Evolutionary conservation across 2,329 filamentous ascomycete species (phyloP), one percentile per base, ranked within the genome.

Genomic region (Ascochyta viciae-villosae): DNA sequence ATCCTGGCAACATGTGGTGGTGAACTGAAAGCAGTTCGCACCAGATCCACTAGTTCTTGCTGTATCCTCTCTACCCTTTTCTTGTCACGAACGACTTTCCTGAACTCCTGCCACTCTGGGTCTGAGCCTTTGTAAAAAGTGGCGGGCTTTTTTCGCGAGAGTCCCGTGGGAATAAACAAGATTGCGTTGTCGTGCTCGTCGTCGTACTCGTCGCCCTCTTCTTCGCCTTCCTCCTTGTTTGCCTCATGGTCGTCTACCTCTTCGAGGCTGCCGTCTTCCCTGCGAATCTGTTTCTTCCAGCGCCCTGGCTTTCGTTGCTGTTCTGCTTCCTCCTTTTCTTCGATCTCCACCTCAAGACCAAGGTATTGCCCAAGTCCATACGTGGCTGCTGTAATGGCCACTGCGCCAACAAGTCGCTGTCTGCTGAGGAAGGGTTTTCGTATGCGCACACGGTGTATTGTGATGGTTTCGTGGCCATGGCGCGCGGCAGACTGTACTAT

Each of bases 21-120:
- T 26, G 29, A 15, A 38, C 33, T 40, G 43, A 19, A 61, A 15
- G 64, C 45, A 0, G 61, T 62, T 45, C 73, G 76, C 10, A 81
- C 67, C 7, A 74, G 52, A 15, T 66, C 56, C 4, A 76, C 71
- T 15, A 82, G 67, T 51, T 79, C 74, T 13, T 68, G 54, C 54
- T 76, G 73, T 51, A 82, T 75, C 38, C 72, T 74, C 35, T 74
- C 67, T 16, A 77, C 67, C 51, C 76, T 70, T 27, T 72, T 45
- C 24, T 70, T 69, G 61, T 84, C 78, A n/a, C 71, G 74, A 6
- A 78, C 73, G 15, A 83, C 61, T 46, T 76, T 78, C 41, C 77
- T 68, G 51, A 82, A 83, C 49, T 79, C 80, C 63, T 82, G 77
- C 82, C 81, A 83, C 60, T 83, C 82, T 3, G 81, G 80, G 72